Percentiles rank a stretch among this genome's conserved stretches.
Conservation (phyloP, 2,329 filamentous ascomycete genomes). For the Lecanicillium sp. region DNA sequence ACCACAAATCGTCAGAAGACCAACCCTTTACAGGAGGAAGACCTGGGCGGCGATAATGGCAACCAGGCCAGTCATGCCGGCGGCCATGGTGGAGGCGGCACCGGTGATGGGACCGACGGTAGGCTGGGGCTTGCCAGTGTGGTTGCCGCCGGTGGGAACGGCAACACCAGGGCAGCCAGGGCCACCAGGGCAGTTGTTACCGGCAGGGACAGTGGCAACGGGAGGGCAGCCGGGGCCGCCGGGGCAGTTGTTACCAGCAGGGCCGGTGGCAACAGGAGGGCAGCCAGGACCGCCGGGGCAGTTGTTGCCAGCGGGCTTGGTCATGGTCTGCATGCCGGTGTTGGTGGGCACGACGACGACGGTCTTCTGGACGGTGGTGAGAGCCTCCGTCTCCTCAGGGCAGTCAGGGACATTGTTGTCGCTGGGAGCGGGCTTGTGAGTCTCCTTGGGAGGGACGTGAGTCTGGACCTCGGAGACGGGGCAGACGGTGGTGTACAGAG, state of each 20-base stretch:
- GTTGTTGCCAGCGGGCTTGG: not conserved
- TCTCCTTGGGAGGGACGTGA: not conserved
- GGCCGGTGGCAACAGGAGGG: not conserved
- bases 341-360: constrained; percentile 1
- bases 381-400: no score
- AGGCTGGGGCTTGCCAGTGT: not conserved
- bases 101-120: constrained; percentile 1
- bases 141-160: constrained; percentile 1
- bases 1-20: no score
- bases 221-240: not conserved
- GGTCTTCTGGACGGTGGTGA: constrained; percentile 3
- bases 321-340: not conserved
- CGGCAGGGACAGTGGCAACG: not conserved
- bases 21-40: constrained; percentile 3
- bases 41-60: constrained; percentile 6
- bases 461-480: constrained; percentile 3
- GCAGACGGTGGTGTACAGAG: constrained; percentile 7
- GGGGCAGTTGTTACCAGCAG: not conserved
- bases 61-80: constrained; percentile 1
- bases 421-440: not conserved
- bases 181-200: constrained; percentile 1
- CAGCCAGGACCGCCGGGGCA: constrained; percentile 7
- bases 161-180: constrained; percentile 3
- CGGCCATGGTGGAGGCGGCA: constrained; percentile 4
- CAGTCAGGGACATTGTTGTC: no score